A percentile compares a stretch with the other conserved stretches of the same genome.
phyloP scores from a whole-genome alignment of 2,329 filamentous ascomycete species.

The Waltergamsia citrina region DNA sequence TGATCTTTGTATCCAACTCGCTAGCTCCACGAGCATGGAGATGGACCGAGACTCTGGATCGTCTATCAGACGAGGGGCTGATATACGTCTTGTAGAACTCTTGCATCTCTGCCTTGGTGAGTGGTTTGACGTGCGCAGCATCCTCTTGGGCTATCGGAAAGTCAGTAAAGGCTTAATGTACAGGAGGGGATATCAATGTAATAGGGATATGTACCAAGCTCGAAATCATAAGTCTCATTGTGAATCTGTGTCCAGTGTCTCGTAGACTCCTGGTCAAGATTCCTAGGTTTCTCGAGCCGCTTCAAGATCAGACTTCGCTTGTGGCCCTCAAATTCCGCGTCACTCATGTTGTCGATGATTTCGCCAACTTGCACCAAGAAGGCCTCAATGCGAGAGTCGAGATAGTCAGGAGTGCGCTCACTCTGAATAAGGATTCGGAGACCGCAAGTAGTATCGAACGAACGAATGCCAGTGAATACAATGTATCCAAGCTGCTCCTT shows the following conservation, averaged over 20 bases:
- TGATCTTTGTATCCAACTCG: slow-evolving; percentile 34
- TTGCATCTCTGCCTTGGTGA: slow-evolving; percentile 73
- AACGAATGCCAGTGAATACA: slow-evolving; percentile 72
- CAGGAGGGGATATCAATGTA: too few species aligned
- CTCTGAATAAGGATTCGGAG: slow-evolving; percentile 91
- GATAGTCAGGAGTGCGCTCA: slow-evolving; percentile 72
- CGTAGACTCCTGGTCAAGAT: slow-evolving; percentile 73
- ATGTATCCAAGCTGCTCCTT: slow-evolving; percentile 98
- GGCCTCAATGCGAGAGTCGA: slow-evolving; percentile 79
- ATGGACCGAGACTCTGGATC: slow-evolving; percentile 81
- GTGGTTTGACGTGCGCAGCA: slow-evolving; percentile 59
- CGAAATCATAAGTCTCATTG: slow-evolving; percentile 83
- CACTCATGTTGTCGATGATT: slow-evolving; percentile 64
- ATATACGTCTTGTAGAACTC: slow-evolving; percentile 73
- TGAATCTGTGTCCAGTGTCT: slow-evolving; percentile 81
- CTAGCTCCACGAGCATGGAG: slow-evolving; percentile 60
- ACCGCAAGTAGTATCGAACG: slow-evolving; percentile 67
- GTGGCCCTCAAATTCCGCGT: slow-evolving; percentile 80
- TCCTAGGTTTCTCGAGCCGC: slow-evolving; percentile 84
- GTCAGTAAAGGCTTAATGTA: background rate
- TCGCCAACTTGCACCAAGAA: slow-evolving; percentile 64
- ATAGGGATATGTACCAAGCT: slow-evolving; percentile 52
- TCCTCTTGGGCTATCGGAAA: slow-evolving; percentile 56
- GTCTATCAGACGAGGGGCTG: slow-evolving; percentile 57
- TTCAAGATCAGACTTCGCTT: slow-evolving; percentile 84